Base-by-base conservation (phyloP, 352 stramenopile species). In the Aphanomyces invadans region DNA sequence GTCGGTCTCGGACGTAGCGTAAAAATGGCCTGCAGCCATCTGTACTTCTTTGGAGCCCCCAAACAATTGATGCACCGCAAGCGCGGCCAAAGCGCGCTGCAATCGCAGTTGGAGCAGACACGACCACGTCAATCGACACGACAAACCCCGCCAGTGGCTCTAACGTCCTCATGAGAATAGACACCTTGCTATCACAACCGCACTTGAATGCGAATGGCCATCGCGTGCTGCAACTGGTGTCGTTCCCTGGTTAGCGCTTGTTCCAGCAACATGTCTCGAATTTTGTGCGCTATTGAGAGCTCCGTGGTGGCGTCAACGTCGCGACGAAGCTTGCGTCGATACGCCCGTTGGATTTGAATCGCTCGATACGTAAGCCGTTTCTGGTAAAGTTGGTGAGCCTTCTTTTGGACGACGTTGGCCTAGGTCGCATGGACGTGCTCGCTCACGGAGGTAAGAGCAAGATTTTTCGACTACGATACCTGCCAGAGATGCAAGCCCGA, bases 401-500 rank as follows among this genome's bases (percentile, higher is more conserved):
- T 57, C 32, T 15, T 39, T 23, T 59, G 26, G 7, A 29, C 33
- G 11, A 67, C 23, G 23, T 51, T 59, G 42, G 28, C 17, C 60
- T 67, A 67, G 32, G n/a, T 67, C 29, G 49, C 10, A 17, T n/a
- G 12, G 46, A 55, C 17, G 15, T 32, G 21, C 2, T 9, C 17
- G 44, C 11, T 31, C 17, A 38, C n/a, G n/a, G n/a, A n/a, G n/a
- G n/a, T n/a, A n/a, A n/a, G n/a, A n/a, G n/a, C n/a, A n/a, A n/a
- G n/a, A n/a, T n/a, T n/a, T n/a, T n/a, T n/a, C n/a, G n/a, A n/a
- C n/a, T n/a, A n/a, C n/a, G n/a, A n/a, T 60, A 67, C 60, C 36
- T 46, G 19, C 60, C 60, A 67, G 7, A 67, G 42, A 21, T 32
- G 60, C 19, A 67, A 26, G 17, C 60, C 60, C 31, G 60, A 67